phyloP scores from a whole-genome alignment of 2,329 filamentous ascomycete species.

The Cordyceps cateniannulata region DNA sequence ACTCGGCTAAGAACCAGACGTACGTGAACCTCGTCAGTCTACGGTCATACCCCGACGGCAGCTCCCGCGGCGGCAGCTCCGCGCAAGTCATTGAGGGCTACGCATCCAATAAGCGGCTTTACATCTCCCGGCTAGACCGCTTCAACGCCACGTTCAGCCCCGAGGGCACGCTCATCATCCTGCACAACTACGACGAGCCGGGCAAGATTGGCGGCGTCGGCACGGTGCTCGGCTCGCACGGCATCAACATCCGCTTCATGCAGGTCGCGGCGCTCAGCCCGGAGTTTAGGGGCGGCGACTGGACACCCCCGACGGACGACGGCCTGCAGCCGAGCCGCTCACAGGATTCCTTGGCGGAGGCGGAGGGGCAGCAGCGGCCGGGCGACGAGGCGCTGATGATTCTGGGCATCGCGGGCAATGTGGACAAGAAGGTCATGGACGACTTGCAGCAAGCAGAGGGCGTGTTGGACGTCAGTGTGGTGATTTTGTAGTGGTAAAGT shows the following conservation, averaged over 20 bases:
- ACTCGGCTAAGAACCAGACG: conserved; percentile 48
- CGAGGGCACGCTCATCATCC: conserved; percentile 67
- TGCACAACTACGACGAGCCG: conserved; percentile 74
- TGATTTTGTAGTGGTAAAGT: conserved; percentile 31
- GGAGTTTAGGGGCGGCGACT: conserved; percentile 21
- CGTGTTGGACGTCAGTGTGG: conserved; percentile 49
- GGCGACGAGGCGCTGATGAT: conserved; percentile 73
- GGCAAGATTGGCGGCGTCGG: conserved; percentile 81
- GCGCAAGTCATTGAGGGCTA: conserved; percentile 56
- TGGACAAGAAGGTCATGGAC: conserved; percentile 49
- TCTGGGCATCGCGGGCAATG: conserved; percentile 61
- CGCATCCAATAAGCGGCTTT: conserved; percentile 53
- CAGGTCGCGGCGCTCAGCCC: conserved; percentile 54
- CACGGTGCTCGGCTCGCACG: conserved; percentile 58
- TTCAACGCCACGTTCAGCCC: conserved; percentile 71
- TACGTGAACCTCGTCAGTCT: conserved; percentile 69
- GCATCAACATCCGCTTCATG: conserved; percentile 78
- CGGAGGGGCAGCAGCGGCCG: neutral
- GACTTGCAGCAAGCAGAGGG: conserved; percentile 44
- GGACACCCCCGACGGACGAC: conserved; percentile 21
- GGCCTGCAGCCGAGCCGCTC: conserved; percentile 19
- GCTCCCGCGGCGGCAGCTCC: conserved; percentile 18
- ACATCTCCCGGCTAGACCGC: conserved; percentile 66
- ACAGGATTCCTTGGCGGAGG: conserved; percentile 26
- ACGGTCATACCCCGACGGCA: conserved; percentile 39